Evolutionary conservation across 2,329 filamentous ascomycete species (phyloP).

Genomic region (Fusarium pseudograminearum): DNA sequence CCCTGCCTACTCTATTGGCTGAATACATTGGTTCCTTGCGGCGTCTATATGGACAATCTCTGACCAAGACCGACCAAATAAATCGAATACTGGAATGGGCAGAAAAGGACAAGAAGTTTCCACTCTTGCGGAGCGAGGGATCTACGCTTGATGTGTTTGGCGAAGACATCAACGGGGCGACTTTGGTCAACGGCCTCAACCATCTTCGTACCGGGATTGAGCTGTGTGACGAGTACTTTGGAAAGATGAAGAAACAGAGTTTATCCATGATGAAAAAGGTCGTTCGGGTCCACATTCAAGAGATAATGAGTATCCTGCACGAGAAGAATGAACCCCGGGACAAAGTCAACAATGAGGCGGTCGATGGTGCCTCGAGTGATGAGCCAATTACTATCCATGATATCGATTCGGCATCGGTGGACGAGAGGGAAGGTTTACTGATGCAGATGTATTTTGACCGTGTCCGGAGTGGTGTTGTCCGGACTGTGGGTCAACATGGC

Average conservation of each 20-base stretch:
- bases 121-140: conserved; percentile 15
- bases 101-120: conserved; percentile 25
- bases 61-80: conserved; percentile 14
- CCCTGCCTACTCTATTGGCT: conserved; percentile 15
- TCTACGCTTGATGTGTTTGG: conserved; percentile 26
- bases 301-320: conserved; percentile 27
- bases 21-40: conserved; percentile 22
- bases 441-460: conserved; percentile 34
- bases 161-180: conserved; percentile 27
- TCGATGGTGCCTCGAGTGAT: not conserved
- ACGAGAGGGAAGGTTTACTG: conserved; percentile 24
- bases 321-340: conserved; percentile 15
- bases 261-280: conserved; percentile 27
- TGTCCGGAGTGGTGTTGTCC: conserved; percentile 25
- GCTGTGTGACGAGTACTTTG: conserved; percentile 28
- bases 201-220: conserved; percentile 25
- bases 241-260: conserved; percentile 10
- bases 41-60: not conserved
- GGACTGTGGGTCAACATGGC: conserved; percentile 4
- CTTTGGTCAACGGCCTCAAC: conserved; percentile 30
- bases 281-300: conserved; percentile 31
- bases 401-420: conserved; percentile 28
- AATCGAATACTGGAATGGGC: conserved; percentile 24
- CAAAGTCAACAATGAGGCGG: fast-evolving
- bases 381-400: conserved; percentile 16